Conservation (phyloP, 345 rosid genomes). For the Trapa bicornis region DNA sequence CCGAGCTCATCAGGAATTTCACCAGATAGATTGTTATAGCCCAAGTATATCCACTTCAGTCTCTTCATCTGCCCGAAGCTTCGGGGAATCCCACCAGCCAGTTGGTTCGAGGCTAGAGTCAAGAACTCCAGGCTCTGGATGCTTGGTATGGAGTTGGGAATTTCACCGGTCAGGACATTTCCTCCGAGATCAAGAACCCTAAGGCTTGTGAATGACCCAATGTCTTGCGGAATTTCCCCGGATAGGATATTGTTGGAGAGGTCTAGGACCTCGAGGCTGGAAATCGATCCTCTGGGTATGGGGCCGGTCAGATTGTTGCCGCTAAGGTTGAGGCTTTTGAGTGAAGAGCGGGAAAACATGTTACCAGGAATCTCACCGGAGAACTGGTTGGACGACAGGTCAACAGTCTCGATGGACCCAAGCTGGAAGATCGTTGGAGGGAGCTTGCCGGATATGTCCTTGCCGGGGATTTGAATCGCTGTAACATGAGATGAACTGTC, state of each 20-base stretch:
- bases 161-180: slow-evolving; percentile 46
- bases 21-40: slow-evolving; percentile 79
- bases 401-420: slow-evolving; percentile 36
- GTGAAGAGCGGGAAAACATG: slow-evolving; percentile 37
- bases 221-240: slow-evolving; percentile 37
- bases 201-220: slow-evolving; percentile 43
- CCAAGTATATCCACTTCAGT: slow-evolving; percentile 76
- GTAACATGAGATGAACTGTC: slow-evolving; percentile 31
- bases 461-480: slow-evolving; percentile 37
- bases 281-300: slow-evolving; percentile 27
- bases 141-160: slow-evolving; percentile 42
- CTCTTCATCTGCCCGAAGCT: slow-evolving; percentile 38
- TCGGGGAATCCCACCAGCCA: slow-evolving; percentile 44
- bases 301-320: slow-evolving; percentile 72
- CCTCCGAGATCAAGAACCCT: slow-evolving; percentile 75
- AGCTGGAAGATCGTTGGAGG: slow-evolving; percentile 35
- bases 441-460: slow-evolving; percentile 54
- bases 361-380: slow-evolving; percentile 39
- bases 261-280: slow-evolving; percentile 46
- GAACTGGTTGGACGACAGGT: slow-evolving; percentile 59
- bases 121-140: slow-evolving; percentile 40
- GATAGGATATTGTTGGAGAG: slow-evolving; percentile 75
- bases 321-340: slow-evolving; percentile 62
- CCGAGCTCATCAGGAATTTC: slow-evolving; percentile 61
- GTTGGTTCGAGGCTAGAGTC: slow-evolving; percentile 70